A percentile compares a stretch with the other conserved stretches of the same genome.
Evolutionary conservation across 331 rosid genomes (phyloP).

Genomic region (Dryas integrifolia): DNA sequence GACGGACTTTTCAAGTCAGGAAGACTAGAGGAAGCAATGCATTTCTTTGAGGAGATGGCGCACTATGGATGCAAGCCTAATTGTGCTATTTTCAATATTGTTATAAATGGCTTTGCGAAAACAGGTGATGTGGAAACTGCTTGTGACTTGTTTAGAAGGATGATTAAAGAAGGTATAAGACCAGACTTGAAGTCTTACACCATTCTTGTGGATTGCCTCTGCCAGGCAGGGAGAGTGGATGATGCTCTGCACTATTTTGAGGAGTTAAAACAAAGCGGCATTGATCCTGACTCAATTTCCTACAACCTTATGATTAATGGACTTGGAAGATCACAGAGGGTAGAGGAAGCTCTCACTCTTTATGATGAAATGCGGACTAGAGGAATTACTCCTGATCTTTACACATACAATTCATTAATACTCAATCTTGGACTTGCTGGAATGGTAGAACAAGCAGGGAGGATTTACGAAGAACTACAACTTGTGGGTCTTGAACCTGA

Average conservation of each 20-base stretch:
- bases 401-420: conserved; percentile 73
- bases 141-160: conserved; percentile 58
- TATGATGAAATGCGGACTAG: conserved; percentile 68
- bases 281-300: conserved; percentile 68
- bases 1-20: conserved; percentile 80
- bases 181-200: conserved; percentile 88
- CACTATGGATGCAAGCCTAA: conserved; percentile 75
- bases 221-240: conserved; percentile 63
- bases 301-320: conserved; percentile 79
- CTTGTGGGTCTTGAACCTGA: conserved; percentile 76
- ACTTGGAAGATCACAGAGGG: conserved; percentile 65
- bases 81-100: conserved; percentile 74
- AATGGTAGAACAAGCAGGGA: conserved; percentile 73
- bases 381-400: conserved; percentile 73
- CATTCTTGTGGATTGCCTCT: conserved; percentile 76
- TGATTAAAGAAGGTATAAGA: conserved; percentile 79
- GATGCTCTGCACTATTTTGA: conserved; percentile 74
- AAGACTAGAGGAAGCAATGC: conserved; percentile 75
- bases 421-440: conserved; percentile 78
- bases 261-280: conserved; percentile 74
- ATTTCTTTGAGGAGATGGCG: conserved; percentile 75
- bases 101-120: conserved; percentile 84
- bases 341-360: conserved; percentile 68
- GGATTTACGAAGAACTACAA: conserved; percentile 70
- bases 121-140: conserved; percentile 66